Conservation (phyloP, 768 basidiomycete genomes). For the Pholiota microspora region DNA sequence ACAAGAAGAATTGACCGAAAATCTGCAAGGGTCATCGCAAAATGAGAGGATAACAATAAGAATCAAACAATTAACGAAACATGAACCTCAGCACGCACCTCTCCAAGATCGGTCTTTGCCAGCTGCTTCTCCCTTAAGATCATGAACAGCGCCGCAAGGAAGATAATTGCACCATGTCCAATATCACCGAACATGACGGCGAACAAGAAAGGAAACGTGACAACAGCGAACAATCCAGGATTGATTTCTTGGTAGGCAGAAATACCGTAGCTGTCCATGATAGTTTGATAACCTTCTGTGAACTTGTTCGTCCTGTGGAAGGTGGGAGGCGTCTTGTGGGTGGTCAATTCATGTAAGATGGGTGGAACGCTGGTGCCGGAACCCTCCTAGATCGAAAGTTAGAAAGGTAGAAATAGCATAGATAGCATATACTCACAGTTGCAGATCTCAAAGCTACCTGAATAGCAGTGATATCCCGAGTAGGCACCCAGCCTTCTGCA, state of each 20-base stretch:
- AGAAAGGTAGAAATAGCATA: background rate
- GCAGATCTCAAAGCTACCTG: constrained; percentile 88
- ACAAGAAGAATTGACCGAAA: constrained; percentile 89
- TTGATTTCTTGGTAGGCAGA: constrained; percentile 96
- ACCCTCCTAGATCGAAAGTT: constrained; percentile 55
- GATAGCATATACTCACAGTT: constrained; percentile 48
- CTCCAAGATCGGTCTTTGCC: constrained; percentile 70
- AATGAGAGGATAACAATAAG: background rate
- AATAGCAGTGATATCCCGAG: constrained; percentile 83
- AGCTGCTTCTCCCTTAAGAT: constrained; percentile 83
- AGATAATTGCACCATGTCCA: constrained; percentile 88
- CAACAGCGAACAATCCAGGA: constrained; percentile 87
- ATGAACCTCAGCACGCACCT: constrained; percentile 41
- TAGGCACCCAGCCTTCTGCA: constrained; percentile 97
- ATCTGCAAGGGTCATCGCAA: constrained; percentile 51
- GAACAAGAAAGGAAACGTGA: constrained; percentile 97
- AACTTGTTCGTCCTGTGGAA: constrained; percentile 95
- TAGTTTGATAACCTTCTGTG: constrained; percentile 94
- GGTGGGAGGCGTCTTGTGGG: constrained; percentile 91
- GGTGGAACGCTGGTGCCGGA: constrained; percentile 92
- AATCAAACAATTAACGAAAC: background rate
- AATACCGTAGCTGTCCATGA: constrained; percentile 97
- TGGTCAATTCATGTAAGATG: constrained; percentile 86
- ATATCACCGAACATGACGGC: constrained; percentile 99
- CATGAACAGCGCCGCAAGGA: constrained; percentile 77